These are phyloP conservation scores for Pilatotrama ljubarskyi DNA, from an alignment of 768 basidiomycete species.

Conservation along the genomic window DNA sequence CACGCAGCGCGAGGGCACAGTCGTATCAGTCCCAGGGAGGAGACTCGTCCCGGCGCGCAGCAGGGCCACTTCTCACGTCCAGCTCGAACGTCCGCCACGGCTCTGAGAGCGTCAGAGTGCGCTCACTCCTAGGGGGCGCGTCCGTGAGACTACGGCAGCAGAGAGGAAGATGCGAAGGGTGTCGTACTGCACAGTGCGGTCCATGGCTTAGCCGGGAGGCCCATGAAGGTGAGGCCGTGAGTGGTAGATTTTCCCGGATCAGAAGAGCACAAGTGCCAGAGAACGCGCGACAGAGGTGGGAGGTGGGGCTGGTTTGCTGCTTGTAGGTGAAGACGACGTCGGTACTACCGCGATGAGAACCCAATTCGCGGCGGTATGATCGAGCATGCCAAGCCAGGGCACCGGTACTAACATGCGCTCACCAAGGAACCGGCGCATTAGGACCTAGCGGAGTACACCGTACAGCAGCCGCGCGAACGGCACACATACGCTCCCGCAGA, in stretches of 20 bases:
- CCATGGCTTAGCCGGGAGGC: no score
- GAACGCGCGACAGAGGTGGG: background rate
- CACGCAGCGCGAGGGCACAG: background rate
- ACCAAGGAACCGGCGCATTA: background rate
- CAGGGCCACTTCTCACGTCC: constrained; percentile 21
- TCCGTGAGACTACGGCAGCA: constrained; percentile 1
- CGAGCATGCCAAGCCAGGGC: constrained; percentile 11
- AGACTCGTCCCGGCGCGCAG: constrained; percentile 12
- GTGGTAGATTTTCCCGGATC: background rate
- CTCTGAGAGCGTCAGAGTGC: constrained; percentile 13
- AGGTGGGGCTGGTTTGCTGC: no score
- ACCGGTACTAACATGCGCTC: background rate
- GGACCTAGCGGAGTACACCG: background rate
- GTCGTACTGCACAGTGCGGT: background rate
- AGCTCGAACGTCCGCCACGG: constrained; percentile 14
- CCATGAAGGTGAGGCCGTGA: no score
- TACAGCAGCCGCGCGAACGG: background rate
- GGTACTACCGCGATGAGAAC: no score
- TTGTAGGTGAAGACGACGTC: no score
- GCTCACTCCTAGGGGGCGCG: background rate
- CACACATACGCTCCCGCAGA: background rate
- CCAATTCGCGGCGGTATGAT: background rate
- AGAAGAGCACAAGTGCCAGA: background rate
- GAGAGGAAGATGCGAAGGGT: background rate
- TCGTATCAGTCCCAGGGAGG: background rate